Conservation (phyloP, 2,329 filamentous ascomycete genomes). For the Penicillium decumbens region DNA sequence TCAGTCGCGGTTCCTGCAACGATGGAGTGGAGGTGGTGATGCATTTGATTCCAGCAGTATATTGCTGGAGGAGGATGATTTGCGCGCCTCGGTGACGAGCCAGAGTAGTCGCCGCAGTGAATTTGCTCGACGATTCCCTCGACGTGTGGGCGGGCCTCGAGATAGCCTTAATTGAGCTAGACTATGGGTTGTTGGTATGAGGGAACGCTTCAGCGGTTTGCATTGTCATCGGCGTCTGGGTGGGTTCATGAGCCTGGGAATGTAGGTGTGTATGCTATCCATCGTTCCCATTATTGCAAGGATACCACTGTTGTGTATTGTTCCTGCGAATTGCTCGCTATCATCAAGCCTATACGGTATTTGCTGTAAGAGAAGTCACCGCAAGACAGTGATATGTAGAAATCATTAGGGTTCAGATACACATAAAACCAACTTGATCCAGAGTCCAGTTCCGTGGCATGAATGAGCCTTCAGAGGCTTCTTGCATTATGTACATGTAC, state of each 20-base stretch:
- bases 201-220: background rate
- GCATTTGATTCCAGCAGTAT: constrained; percentile 35
- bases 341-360: no score
- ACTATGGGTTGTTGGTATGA: background rate
- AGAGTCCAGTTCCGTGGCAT: background rate
- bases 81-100: constrained; percentile 33
- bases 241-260: background rate
- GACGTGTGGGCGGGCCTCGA: constrained; percentile 40
- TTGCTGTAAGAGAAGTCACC: no score
- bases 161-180: constrained; percentile 50
- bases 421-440: background rate
- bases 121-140: constrained; percentile 39
- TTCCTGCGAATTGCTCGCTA: background rate
- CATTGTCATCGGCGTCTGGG: background rate
- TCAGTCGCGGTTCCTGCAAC: constrained; percentile 24
- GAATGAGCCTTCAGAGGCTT: background rate
- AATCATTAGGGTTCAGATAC: no score
- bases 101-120: constrained; percentile 31
- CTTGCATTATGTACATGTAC: constrained; percentile 1
- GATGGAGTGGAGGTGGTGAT: constrained; percentile 38
- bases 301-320: background rate
- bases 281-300: background rate
- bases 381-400: no score
- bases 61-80: constrained; percentile 33
- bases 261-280: background rate